Percentiles rank a stretch among this genome's conserved stretches.
phyloP scores from a whole-genome alignment of 306 rosid species.

The Amphicarpaea edgeworthii region DNA sequence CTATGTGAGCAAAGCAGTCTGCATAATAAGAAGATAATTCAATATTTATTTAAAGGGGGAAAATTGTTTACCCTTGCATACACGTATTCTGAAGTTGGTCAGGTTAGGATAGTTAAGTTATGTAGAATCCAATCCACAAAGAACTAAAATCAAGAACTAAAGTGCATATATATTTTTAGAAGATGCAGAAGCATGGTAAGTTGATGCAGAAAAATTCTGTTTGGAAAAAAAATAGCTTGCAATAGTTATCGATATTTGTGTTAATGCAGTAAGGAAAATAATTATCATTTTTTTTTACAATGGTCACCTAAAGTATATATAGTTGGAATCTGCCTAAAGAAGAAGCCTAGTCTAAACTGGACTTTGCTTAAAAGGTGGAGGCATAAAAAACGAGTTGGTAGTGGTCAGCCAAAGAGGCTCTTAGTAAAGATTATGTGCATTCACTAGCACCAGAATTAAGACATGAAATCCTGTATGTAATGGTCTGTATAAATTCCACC shows the following conservation, averaged over 20 bases:
- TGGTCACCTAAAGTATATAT: background rate
- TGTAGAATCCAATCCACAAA: background rate
- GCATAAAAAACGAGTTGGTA: no score
- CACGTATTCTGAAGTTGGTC: background rate
- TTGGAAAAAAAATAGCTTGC: constrained; percentile 7
- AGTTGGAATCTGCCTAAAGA: constrained; percentile 29
- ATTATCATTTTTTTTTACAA: background rate
- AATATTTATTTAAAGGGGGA: constrained; percentile 16
- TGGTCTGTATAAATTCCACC: constrained; percentile 3
- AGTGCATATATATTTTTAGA: background rate
- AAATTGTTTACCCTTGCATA: background rate
- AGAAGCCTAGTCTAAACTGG: background rate
- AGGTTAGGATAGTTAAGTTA: constrained; percentile 1
- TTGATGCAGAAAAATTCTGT: background rate
- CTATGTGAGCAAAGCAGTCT: constrained; percentile 77
- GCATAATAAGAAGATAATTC: constrained; percentile 49
- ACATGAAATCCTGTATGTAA: background rate
- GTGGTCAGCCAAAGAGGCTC: no score
- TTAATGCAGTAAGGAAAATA: constrained; percentile 10
- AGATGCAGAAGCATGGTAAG: constrained; percentile 16
- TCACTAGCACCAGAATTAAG: constrained; percentile 2
- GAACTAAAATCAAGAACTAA: constrained; percentile 16
- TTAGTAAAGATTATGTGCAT: constrained; percentile 5
- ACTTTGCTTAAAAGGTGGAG: no score
- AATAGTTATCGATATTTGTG: background rate